Evolutionary conservation across 2,329 filamentous ascomycete genomes (phyloP).

Genomic region (Aspergillus viridinutans): DNA sequence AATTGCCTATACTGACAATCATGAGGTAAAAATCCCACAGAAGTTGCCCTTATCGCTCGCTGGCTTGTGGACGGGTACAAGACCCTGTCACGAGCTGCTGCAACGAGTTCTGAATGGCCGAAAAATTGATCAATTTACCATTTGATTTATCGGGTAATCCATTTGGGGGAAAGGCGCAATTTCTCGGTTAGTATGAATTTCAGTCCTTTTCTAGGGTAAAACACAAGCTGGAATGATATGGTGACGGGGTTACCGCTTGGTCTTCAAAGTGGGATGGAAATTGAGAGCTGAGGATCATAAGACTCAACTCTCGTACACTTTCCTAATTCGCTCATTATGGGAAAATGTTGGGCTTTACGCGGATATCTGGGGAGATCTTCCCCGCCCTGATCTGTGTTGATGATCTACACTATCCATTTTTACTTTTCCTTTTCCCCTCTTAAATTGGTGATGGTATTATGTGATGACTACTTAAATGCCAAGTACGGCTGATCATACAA

Average conservation of each 20-base stretch:
- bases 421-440: not conserved
- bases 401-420: not conserved
- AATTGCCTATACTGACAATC: not conserved
- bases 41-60: not conserved
- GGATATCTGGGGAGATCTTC: conserved; percentile 13
- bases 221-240: no score
- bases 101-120: not conserved
- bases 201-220: no score
- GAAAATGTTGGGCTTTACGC: no score
- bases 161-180: no score
- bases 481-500: not conserved
- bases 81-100: not conserved
- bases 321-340: no score
- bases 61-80: not conserved
- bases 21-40: not conserved
- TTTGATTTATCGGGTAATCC: not conserved
- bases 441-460: no score
- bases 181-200: no score
- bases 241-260: no score
- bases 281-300: no score
- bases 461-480: not conserved
- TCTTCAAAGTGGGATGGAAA: no score
- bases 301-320: no score
- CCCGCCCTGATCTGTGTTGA: conserved; percentile 11
- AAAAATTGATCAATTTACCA: not conserved